These are phyloP conservation scores for Nemania diffusa DNA, from an alignment of 2,329 filamentous ascomycete species.

Conservation along the genomic window DNA sequence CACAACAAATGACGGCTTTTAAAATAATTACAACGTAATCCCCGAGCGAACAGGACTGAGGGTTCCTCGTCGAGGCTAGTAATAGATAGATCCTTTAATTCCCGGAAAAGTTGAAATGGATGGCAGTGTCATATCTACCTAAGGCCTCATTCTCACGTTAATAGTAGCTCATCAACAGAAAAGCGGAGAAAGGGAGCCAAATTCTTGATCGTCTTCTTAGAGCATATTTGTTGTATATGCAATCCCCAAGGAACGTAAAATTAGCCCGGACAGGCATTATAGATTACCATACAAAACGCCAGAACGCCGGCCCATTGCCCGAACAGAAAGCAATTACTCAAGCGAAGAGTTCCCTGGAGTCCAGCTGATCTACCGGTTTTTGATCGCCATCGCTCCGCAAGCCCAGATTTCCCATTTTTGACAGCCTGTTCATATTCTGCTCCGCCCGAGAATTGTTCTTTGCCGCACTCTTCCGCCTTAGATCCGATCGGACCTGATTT, in stretches of 20 bases:
- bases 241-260: background rate
- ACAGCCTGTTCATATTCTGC: conserved; percentile 74
- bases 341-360: conserved; percentile 80
- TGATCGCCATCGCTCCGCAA: conserved; percentile 73
- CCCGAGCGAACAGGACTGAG: background rate
- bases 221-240: conserved; percentile 4
- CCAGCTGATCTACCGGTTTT: conserved; percentile 74
- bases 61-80: too few species aligned
- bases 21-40: background rate
- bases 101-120: background rate
- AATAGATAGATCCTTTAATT: background rate
- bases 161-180: background rate
- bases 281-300: conserved; percentile 37
- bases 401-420: conserved; percentile 81
- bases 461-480: conserved; percentile 78
- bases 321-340: conserved; percentile 53
- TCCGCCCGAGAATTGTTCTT: conserved; percentile 82
- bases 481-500: conserved; percentile 89
- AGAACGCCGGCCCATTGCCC: conserved; percentile 38
- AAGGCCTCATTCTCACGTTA: background rate
- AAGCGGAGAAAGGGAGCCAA: background rate
- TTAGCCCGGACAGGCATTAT: conserved; percentile 13
- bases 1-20: background rate
- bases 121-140: background rate
- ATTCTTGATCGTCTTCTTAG: background rate